Base-by-base conservation (phyloP, 2,329 filamentous ascomycete genomes). In the Pyrenochaeta sp. region DNA sequence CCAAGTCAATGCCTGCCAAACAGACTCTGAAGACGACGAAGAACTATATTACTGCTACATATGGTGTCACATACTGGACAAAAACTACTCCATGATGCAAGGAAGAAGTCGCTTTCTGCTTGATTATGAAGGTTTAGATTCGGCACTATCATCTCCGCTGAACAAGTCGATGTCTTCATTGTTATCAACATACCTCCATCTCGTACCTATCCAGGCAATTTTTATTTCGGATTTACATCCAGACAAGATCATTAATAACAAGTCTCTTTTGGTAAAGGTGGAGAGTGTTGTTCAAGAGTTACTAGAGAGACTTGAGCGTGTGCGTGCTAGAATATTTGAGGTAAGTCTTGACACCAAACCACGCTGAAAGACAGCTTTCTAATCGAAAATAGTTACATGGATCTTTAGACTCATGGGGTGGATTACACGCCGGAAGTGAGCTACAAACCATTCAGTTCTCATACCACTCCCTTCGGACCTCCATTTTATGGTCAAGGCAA, bases 51-150 rank as follows among this genome's bases (percentile, higher is more conserved):
- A 53, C 9, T 61, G 58, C 31, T 55, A 52, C 8, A 26, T 55
- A 11, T 61, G 55, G 58, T 54, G 51, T 18, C 55, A 60, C 22
- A 46, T 61, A n/a, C 49, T 61, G 3, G 58, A 60, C 39, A 61
- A 60, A 38, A 57, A 53, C 14, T 52, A 54, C 9, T 49, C 55
- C 1, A 55, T 61, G 51, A 60, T 55, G 51, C 54, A 54, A 11
- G 55, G 54, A 7, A 31, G 55, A 13, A 55, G 43, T 11, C 55
- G 51, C 2, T 53, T 41, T 37, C 35, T 61, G 8, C 44, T 59
- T 1, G 41, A 56, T 9, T 41, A 55, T 21, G 43, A 53, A 11
- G 54, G 53, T 7, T 27, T 59, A 1, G 54, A 53, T 20, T 38
- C 39, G 26, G 52, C 32, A 3, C 51, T 54, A 18, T 54, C 36